phyloP scores from a whole-genome alignment of 1,284 basidiomycete species.

The Hypsizygus ulmarius region DNA sequence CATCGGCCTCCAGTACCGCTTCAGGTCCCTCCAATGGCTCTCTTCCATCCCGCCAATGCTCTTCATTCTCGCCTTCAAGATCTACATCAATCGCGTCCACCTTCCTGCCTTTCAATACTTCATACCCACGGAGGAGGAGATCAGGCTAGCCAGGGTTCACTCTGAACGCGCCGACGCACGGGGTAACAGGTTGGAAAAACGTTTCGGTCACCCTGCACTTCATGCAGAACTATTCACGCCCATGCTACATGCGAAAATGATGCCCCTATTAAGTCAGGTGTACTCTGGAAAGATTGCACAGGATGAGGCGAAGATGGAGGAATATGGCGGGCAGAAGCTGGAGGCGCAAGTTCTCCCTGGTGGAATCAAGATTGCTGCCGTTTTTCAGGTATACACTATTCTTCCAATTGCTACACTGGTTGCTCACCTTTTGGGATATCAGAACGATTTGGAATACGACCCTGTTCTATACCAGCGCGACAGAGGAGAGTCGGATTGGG shows the following conservation, averaged over 20 bases:
- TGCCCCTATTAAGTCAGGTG: slow-evolving; percentile 70
- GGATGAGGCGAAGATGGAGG: slow-evolving; percentile 62
- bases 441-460: slow-evolving; percentile 76
- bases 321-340: slow-evolving; percentile 74
- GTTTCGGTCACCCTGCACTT: slow-evolving; percentile 85
- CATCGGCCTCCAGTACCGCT: slow-evolving; percentile 80
- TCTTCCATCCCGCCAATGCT: slow-evolving; percentile 76
- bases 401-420: slow-evolving; percentile 1
- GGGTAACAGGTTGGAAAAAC: slow-evolving; percentile 71
- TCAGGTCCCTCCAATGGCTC: slow-evolving; percentile 71
- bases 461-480: slow-evolving; percentile 71
- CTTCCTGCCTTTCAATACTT: slow-evolving; percentile 77
- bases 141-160: slow-evolving; percentile 67
- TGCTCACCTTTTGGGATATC: slow-evolving; percentile 11
- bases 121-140: slow-evolving; percentile 68
- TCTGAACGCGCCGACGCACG: slow-evolving; percentile 67
- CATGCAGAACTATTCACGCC: slow-evolving; percentile 81
- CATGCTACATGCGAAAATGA: slow-evolving; percentile 85
- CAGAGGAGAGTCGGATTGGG: slow-evolving; percentile 79
- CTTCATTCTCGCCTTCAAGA: slow-evolving; percentile 77
- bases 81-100: slow-evolving; percentile 72
- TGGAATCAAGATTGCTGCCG: slow-evolving; percentile 75
- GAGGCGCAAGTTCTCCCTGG: slow-evolving; percentile 69
- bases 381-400: slow-evolving; percentile 54
- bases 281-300: slow-evolving; percentile 70